Base-by-base conservation (phyloP, 768 basidiomycete genomes). In the Xerocomellus intermedius region DNA sequence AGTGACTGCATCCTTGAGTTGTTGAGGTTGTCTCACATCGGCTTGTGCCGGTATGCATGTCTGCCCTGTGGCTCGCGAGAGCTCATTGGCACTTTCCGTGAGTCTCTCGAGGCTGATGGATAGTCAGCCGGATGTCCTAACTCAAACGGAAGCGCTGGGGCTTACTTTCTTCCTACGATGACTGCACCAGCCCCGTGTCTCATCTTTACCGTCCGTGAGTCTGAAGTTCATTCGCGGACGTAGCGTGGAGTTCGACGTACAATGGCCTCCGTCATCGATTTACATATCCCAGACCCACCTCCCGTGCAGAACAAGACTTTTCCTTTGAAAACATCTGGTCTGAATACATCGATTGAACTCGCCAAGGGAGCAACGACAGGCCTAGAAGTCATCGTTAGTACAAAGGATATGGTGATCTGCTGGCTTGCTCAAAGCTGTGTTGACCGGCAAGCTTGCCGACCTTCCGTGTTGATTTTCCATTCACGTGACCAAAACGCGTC, bases 281-380 rank as follows among this genome's bases (percentile, higher is more conserved):
- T 86, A 75, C 94, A 93, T 73, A 99, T 98, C 16, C 95, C 96
- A 55, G 91, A 91, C 2, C 89, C 89, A 16, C 93, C 94, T 36
- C 94, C 94, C 0, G 94, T 96, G 73, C 89, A 93, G 73, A 92
- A 90, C 5, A 91, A 75, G 21, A 95, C 91, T 69, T 95, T 97
- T 56, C 89, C 93, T 58, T 85, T 83, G 83, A 96, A 96, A 30
- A 98, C 79, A 59, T 90, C 86, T 2, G 74, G 66, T 61, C 83
- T 86, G 80, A 96, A 98, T 51, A 89, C 75, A 39, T 80, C 64
- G 0, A 77, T 79, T 1, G 88, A 89, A 55, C 76, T 73, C 28
- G 74, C 73, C 19, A 79, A 65, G 1, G 86, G 80, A 24, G 75
- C 72, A 26, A 79, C 69, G 48, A 80, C 71, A 22, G 69, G 64